phyloP scores from a whole-genome alignment of 257 asterid genomes.

The Voacanga thouarsii region DNA sequence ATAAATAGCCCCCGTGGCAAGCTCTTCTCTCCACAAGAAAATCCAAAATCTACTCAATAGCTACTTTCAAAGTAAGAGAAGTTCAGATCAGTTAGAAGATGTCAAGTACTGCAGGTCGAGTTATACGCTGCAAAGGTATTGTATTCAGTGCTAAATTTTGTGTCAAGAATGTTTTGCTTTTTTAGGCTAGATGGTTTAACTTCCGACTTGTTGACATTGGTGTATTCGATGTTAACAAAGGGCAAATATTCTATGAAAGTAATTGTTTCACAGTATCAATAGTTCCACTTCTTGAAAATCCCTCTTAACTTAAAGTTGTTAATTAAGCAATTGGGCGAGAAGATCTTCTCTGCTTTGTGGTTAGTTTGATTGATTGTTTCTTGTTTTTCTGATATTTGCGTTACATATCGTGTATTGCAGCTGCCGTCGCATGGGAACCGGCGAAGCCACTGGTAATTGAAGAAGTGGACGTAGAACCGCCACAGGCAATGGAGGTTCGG shows the following conservation, averaged over 20 bases:
- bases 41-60: neutral
- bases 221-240: no score
- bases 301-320: no score
- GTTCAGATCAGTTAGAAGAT: conserved; percentile 13
- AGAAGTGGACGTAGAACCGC: conserved; percentile 78
- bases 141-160: neutral
- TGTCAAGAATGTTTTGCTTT: no score
- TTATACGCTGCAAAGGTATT: conserved; percentile 58
- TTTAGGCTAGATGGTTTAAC: no score
- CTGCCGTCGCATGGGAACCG: conserved; percentile 64
- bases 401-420: conserved; percentile 22
- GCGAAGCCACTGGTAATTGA: conserved; percentile 76
- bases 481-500: conserved; percentile 73
- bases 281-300: no score
- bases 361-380: neutral
- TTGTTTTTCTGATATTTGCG: neutral
- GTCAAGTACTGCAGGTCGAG: conserved; percentile 48
- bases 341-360: no score
- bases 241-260: no score
- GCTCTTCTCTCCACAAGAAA: neutral
- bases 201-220: no score
- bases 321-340: no score
- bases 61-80: neutral
- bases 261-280: no score
- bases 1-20: neutral